A percentile compares a stretch with the other conserved stretches of the same genome.
Evolutionary conservation across 805 yeast species (phyloP).

Genomic region (Saccharomycopsis microspora): DNA sequence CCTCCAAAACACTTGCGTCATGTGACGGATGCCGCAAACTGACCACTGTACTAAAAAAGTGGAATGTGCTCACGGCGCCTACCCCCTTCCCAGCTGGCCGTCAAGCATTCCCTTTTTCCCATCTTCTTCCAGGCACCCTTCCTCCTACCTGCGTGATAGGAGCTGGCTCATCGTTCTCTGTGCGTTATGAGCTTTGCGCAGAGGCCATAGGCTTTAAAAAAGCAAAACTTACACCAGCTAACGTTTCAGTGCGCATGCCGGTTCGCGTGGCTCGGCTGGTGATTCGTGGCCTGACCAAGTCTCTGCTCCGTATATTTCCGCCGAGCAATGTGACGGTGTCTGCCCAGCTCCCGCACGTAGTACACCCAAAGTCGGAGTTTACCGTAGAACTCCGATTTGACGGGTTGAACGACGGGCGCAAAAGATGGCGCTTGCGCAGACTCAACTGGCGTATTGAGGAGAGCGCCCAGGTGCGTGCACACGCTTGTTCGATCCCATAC

Average conservation of each 20-base stretch:
- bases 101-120: constrained; percentile 89
- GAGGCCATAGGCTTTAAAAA: constrained; percentile 27
- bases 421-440: constrained; percentile 88
- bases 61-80: constrained; percentile 68
- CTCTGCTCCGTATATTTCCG: constrained; percentile 85
- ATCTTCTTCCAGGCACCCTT: constrained; percentile 74
- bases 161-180: constrained; percentile 33
- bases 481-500: constrained; percentile 35
- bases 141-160: constrained; percentile 70
- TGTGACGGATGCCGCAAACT: constrained; percentile 51
- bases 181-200: constrained; percentile 73
- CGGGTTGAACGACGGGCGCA: constrained; percentile 42
- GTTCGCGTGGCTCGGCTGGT: constrained; percentile 68
- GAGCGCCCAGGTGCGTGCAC: constrained; percentile 46
- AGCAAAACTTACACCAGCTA: constrained; percentile 22
- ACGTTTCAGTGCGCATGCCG: constrained; percentile 44
- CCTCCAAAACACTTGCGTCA: constrained; percentile 32
- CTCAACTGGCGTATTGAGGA: constrained; percentile 87
- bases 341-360: constrained; percentile 79
- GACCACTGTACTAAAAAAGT: constrained; percentile 58
- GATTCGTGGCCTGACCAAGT: constrained; percentile 71
- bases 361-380: constrained; percentile 79
- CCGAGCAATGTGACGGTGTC: constrained; percentile 87
- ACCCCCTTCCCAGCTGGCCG: constrained; percentile 51
- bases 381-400: constrained; percentile 76